phyloP scores from a whole-genome alignment of 2,329 filamentous ascomycete species.

The Ceratocystis colombiana region DNA sequence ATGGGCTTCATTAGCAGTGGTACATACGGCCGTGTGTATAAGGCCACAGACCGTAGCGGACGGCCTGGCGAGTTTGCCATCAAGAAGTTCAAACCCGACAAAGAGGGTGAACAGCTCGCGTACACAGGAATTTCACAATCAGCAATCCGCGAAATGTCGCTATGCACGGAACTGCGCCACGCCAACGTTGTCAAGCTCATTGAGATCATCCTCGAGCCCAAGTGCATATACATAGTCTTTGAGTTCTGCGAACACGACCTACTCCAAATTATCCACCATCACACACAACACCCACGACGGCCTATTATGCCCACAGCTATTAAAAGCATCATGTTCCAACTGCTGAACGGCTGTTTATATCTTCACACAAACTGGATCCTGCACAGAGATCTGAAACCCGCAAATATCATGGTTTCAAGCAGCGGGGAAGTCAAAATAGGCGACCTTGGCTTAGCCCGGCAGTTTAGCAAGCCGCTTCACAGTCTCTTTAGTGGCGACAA shows the following conservation, averaged over 20 bases:
- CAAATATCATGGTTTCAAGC: conserved; percentile 97
- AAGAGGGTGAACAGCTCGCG: conserved; percentile 86
- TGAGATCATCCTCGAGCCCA: conserved; percentile 95
- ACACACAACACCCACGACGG: conserved; percentile 78
- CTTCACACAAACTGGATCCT: conserved; percentile 95
- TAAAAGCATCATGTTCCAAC: conserved; percentile 89
- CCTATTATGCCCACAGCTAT: conserved; percentile 82
- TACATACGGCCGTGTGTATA: conserved; percentile 97
- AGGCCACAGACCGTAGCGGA: conserved; percentile 62
- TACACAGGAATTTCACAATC: conserved; percentile 98
- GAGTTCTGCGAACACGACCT: conserved; percentile 97
- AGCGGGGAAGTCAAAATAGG: conserved; percentile 86
- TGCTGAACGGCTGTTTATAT: conserved; percentile 89
- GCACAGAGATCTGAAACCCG: conserved; percentile 91
- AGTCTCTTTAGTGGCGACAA: conserved; percentile 91
- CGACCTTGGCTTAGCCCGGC: conserved; percentile 78
- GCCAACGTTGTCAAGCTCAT: conserved; percentile 81
- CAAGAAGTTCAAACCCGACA: conserved; percentile 99
- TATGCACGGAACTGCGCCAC: conserved; percentile 86
- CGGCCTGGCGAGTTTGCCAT: conserved; percentile 83
- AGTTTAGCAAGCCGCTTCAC: conserved; percentile 90
- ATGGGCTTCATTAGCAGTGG: conserved; percentile 97
- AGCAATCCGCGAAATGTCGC: conserved; percentile 90
- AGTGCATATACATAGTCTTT: conserved; percentile 99
- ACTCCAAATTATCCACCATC: conserved; percentile 95